Conservation (phyloP, 352 stramenopile species). For the Albugo laibachii region DNA sequence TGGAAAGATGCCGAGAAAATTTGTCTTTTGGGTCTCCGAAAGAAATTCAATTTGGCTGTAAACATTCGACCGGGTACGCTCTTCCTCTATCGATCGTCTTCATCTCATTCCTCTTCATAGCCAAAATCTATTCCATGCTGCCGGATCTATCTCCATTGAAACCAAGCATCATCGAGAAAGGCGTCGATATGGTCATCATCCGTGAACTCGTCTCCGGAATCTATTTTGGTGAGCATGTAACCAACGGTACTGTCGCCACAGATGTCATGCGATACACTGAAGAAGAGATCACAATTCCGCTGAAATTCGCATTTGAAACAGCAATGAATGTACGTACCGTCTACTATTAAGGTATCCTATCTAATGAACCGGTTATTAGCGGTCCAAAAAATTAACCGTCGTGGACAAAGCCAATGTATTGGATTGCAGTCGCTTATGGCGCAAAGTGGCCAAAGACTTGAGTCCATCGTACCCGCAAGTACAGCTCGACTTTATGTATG, state of each 20-base stretch:
- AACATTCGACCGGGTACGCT: slow-evolving; percentile 84
- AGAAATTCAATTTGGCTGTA: slow-evolving; percentile 94
- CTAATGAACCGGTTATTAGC: slow-evolving; percentile 43
- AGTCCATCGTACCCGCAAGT: slow-evolving; percentile 86
- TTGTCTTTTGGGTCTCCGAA: slow-evolving; percentile 93
- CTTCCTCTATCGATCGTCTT: neutral
- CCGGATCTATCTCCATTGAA: slow-evolving; percentile 95
- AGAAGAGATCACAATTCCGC: slow-evolving; percentile 72
- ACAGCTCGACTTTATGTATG: slow-evolving; percentile 94
- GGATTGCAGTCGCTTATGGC: slow-evolving; percentile 86
- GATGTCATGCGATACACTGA: slow-evolving; percentile 98
- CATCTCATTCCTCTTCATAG: slow-evolving; percentile 8
- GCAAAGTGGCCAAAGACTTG: slow-evolving; percentile 82
- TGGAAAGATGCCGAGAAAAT: slow-evolving; percentile 88
- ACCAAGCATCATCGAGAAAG: slow-evolving; percentile 87
- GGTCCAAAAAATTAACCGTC: slow-evolving; percentile 87
- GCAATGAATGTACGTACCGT: slow-evolving; percentile 32
- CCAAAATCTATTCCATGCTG: slow-evolving; percentile 96
- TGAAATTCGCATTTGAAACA: slow-evolving; percentile 76
- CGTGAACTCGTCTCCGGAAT: slow-evolving; percentile 96
- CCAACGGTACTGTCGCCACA: slow-evolving; percentile 37
- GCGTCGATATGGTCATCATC: slow-evolving; percentile 98
- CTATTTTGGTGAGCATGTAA: slow-evolving; percentile 91
- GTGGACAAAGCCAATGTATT: slow-evolving; percentile 99
- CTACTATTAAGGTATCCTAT: neutral